A percentile compares a stretch with the other conserved stretches of the same genome.
Conservation (phyloP, 108 stramenopile species). For the Skeletonema grethae region DNA sequence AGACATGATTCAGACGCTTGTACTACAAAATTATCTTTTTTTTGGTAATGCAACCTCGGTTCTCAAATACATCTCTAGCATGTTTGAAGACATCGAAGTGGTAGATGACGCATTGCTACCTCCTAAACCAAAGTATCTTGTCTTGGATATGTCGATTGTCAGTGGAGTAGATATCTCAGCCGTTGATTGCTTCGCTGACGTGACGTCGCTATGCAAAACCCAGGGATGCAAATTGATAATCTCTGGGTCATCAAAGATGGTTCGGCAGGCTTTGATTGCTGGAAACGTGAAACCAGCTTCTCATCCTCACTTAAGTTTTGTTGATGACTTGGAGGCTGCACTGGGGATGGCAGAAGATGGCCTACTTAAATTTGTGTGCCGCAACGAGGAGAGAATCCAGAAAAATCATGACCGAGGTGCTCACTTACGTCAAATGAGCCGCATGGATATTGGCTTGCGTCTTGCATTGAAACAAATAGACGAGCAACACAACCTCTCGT, state of each 20-base stretch:
- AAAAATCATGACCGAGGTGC: conserved; percentile 11
- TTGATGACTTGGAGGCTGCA: conserved; percentile 59
- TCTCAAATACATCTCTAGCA: conserved; percentile 66
- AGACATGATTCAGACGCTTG: conserved; percentile 68
- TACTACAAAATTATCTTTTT: conserved; percentile 82
- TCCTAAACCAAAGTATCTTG: conserved; percentile 64
- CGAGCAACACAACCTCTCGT: conserved; percentile 50
- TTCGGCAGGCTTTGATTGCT: conserved; percentile 44
- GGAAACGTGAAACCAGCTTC: conserved; percentile 63
- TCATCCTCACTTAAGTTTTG: conserved; percentile 51
- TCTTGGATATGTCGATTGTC: conserved; percentile 70
- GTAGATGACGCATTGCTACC: conserved; percentile 27
- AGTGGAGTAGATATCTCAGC: conserved; percentile 75
- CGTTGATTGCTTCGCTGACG: conserved; percentile 70
- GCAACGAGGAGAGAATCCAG: conserved; percentile 37
- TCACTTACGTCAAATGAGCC: conserved; percentile 22
- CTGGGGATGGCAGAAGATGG: conserved; percentile 73
- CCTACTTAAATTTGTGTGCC: conserved; percentile 47
- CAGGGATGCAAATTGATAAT: conserved; percentile 61
- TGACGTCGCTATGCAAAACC: conserved; percentile 52
- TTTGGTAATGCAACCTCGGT: conserved; percentile 80
- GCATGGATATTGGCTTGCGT: conserved; percentile 57
- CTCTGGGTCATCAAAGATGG: conserved; percentile 45
- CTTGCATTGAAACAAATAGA: conserved; percentile 64
- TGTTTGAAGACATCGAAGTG: conserved; percentile 70